Percentiles rank a stretch among this genome's conserved stretches.
phyloP scores from a whole-genome alignment of 2,329 filamentous ascomycete genomes.

The Venturia carpophila region DNA sequence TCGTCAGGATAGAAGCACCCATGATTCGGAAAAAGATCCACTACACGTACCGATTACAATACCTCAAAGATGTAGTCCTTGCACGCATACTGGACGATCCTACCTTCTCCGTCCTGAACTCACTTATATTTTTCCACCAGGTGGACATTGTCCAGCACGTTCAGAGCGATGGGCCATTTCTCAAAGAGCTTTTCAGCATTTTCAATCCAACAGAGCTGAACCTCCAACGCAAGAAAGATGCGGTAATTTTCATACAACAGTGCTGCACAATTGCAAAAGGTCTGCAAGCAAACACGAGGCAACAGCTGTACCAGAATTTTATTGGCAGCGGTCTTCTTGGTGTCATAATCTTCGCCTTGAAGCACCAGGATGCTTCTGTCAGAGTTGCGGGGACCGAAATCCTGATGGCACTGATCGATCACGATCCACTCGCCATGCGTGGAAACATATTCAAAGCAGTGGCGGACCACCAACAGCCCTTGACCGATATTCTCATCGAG shows the following conservation, averaged over 20 bases:
- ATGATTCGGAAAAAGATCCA: constrained; percentile 84
- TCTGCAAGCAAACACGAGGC: constrained; percentile 72
- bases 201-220: constrained; percentile 61
- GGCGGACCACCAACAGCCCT: constrained; percentile 71
- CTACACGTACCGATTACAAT: constrained; percentile 90
- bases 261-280: constrained; percentile 93
- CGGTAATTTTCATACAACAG: constrained; percentile 92
- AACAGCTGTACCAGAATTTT: constrained; percentile 82
- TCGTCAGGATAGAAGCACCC: constrained; percentile 81
- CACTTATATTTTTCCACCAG: constrained; percentile 97
- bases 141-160: constrained; percentile 95
- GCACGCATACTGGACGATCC: constrained; percentile 94
- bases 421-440: constrained; percentile 90
- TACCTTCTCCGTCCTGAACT: constrained; percentile 95
- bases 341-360: constrained; percentile 86
- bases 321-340: constrained; percentile 77
- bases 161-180: constrained; percentile 69
- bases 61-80: constrained; percentile 96
- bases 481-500: constrained; percentile 90
- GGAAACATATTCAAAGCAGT: constrained; percentile 89
- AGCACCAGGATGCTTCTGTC: constrained; percentile 74
- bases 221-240: constrained; percentile 76
- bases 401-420: constrained; percentile 86
- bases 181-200: constrained; percentile 80
- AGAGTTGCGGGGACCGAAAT: constrained; percentile 91